Base-by-base conservation (phyloP, 805 yeast species). In the Starmerella asiatica region DNA sequence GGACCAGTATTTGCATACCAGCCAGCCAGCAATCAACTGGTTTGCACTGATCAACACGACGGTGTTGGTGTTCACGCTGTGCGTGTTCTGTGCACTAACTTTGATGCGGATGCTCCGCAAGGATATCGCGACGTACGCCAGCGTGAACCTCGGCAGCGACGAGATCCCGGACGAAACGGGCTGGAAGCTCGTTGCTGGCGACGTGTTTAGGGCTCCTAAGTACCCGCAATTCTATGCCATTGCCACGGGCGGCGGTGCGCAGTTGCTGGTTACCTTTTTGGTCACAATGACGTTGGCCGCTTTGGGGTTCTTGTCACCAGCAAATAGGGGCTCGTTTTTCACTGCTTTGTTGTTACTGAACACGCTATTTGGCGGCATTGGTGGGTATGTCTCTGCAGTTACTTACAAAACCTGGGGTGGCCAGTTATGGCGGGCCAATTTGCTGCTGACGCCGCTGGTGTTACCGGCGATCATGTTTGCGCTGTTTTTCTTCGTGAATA, bases 151-250 rank as follows among this genome's bases (percentile, higher is more conserved):
- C 52, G 91, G 81, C 56, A 26, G 29, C 33, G 69, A 64, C 35
- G 94, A 81, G 42, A 73, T 84, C 38, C 76, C 83, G 46, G 94
- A 85, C 54, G 97, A 91, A 58, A 71, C 85, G 56, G 98, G 98
- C 29, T 91, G 98, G 98, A 91, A 91, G 58, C 69, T 91, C 48
- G 78, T 85, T 29, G 93, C 86, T 53, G 97, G 96, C 46, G 97
- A 88, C 58, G 85, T 88, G 23, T 88, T 88, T 65, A 73, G 97
- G 59, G 63, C 86, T 7, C 97, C 97, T 32, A 57, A 66, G 37
- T 64, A 71, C 49, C 68, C 79, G 40, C 69, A 85, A 71, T 43
- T 81, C 5, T 68, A 85, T 44, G 79, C 95, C 2, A 75, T 85
- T 7, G 60, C 86, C 18, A 72, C 85, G 36, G 98, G 98, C 34